Evolutionary conservation across 305 asterid species (phyloP).

Genomic region (Fraxinus dipetala): DNA sequence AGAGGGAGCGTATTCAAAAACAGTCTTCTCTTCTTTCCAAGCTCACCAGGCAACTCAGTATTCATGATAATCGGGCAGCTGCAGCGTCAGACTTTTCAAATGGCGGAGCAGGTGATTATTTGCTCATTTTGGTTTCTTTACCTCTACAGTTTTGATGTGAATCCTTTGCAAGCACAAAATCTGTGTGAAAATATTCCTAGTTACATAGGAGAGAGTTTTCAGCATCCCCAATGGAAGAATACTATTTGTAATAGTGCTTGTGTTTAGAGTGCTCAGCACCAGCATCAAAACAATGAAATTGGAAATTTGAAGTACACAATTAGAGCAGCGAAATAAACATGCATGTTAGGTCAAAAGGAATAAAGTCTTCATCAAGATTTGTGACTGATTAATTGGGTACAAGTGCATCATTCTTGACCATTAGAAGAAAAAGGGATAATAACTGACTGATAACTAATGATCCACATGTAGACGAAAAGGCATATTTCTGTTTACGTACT

Average conservation of each 20-base stretch:
- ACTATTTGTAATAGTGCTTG: not conserved
- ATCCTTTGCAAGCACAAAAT: not conserved
- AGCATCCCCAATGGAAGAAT: not conserved
- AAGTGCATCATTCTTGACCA: not conserved
- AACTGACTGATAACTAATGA: not conserved
- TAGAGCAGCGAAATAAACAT: not conserved
- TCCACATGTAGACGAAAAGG: not conserved
- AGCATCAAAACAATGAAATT: not conserved
- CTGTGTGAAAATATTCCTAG: not conserved
- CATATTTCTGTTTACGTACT: not conserved
- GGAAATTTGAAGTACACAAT: not conserved
- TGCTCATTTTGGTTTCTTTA: not conserved
- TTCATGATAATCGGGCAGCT: conserved; percentile 90
- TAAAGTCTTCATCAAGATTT: not conserved
- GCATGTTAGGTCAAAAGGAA: not conserved
- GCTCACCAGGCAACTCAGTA: conserved; percentile 81
- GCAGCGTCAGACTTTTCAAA: conserved; percentile 72
- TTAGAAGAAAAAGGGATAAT: not conserved
- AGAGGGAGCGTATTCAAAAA: conserved; percentile 78
- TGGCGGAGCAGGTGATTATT: conserved; percentile 65
- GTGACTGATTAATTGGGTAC: not conserved
- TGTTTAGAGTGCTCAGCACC: not conserved
- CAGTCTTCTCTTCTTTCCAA: conserved; percentile 93
- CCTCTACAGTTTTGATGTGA: not conserved
- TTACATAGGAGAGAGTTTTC: not conserved